phyloP scores from a whole-genome alignment of 306 rosid genomes.

The Cicer judaicum region DNA sequence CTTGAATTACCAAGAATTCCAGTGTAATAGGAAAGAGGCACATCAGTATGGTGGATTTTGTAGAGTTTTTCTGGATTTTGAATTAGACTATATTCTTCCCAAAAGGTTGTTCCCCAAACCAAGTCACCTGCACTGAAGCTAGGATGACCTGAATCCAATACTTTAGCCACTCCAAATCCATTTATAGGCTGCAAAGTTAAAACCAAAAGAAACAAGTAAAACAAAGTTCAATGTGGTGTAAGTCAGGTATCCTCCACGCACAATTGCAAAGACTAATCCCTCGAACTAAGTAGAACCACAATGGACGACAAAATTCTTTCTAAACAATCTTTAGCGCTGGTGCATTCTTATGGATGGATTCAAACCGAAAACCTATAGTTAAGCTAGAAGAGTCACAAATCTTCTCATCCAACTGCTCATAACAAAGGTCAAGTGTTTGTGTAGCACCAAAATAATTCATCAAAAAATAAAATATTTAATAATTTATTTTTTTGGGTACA shows the following conservation, averaged over 20 bases:
- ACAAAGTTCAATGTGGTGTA: too few relatives aligned
- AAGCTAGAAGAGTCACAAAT: too few relatives aligned
- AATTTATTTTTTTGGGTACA: too few relatives aligned
- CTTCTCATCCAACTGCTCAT: too few relatives aligned
- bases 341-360: too few relatives aligned
- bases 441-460: neutral
- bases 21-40: slow-evolving; percentile 70
- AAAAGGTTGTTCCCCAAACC: slow-evolving; percentile 66
- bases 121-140: slow-evolving; percentile 58
- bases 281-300: too few relatives aligned
- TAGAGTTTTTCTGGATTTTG: slow-evolving; percentile 43
- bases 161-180: slow-evolving; percentile 57
- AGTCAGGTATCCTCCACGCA: too few relatives aligned
- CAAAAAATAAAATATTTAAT: neutral
- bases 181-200: slow-evolving; percentile 46
- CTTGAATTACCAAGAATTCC: slow-evolving; percentile 63
- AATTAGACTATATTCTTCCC: slow-evolving; percentile 69
- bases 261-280: too few relatives aligned
- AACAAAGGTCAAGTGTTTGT: too few relatives aligned
- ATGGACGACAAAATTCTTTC: too few relatives aligned
- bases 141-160: slow-evolving; percentile 64
- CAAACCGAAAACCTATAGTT: too few relatives aligned
- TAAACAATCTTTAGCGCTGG: too few relatives aligned
- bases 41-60: slow-evolving; percentile 61
- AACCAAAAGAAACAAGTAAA: neutral